Conservation (phyloP, 495 filamentous ascomycete species). For the Tuber borchii region DNA sequence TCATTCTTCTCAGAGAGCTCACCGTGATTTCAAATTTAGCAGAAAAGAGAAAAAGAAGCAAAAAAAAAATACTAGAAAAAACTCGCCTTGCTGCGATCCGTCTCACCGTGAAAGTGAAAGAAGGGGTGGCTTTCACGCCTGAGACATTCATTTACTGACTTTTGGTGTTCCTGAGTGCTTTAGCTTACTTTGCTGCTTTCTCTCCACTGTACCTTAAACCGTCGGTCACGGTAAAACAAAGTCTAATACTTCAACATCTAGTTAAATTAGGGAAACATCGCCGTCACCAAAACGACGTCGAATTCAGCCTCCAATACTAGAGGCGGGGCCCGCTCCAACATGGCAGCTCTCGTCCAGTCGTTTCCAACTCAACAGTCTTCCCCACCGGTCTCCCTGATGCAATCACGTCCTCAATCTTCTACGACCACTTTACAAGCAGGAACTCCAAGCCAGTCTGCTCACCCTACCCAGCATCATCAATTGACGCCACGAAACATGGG, state of each 20-base stretch:
- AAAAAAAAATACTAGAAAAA: slow-evolving; percentile 15
- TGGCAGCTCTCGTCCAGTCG: slow-evolving; percentile 89
- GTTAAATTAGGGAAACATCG: slow-evolving; percentile 11
- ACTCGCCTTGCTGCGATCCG: slow-evolving; percentile 7
- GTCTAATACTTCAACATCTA: slow-evolving; percentile 22
- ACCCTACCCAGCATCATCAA: slow-evolving; percentile 51
- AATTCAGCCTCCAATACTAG: slow-evolving; percentile 21
- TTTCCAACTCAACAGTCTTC: slow-evolving; percentile 66
- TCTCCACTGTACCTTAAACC: slow-evolving; percentile 18
- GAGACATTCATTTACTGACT: slow-evolving; percentile 28
- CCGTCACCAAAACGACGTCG: slow-evolving; percentile 36
- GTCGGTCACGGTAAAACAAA: slow-evolving; percentile 23
- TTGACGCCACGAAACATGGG: slow-evolving; percentile 53
- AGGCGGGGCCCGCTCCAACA: slow-evolving; percentile 45
- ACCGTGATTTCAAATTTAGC: slow-evolving; percentile 11
- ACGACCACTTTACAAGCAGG: slow-evolving; percentile 57
- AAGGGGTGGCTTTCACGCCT: slow-evolving; percentile 4
- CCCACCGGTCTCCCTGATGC: slow-evolving; percentile 73
- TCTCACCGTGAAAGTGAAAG: slow-evolving; percentile 14
- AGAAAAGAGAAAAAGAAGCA: slow-evolving; percentile 17
- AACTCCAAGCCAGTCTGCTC: slow-evolving; percentile 50
- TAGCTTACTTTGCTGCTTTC: slow-evolving; percentile 22
- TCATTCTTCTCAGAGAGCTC: slow-evolving; percentile 33
- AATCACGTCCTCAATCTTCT: slow-evolving; percentile 65
- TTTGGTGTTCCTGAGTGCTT: slow-evolving; percentile 22